Evolutionary conservation across 768 basidiomycete species (phyloP), one percentile per base, ranked within the genome.

Genomic region (Phanerochaete carnosa): DNA sequence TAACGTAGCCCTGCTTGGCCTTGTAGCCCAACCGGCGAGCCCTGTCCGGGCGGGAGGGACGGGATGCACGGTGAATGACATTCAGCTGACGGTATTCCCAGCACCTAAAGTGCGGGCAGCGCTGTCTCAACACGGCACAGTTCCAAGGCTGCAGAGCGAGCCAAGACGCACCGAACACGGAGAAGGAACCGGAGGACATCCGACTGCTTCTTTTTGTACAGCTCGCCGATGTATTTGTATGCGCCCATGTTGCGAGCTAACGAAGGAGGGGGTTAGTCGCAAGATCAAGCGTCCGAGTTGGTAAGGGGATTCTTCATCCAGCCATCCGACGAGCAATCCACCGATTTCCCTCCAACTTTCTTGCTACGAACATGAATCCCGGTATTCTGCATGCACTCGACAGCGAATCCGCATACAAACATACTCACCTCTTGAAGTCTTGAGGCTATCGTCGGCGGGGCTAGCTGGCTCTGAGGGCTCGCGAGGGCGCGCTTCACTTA

Each of bases 51-150:
- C 97, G 92, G 50, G 96, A 98, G 50, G 97, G 96, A 63, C 96
- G 92, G 65, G 95, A 95, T 49, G 95, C 96, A 69, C 97, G 92
- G 82, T 98, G 96, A 74, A 98, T 92, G 67, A 99, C 94, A 70
- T 97, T 94, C 71, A 98, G 80, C 76, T 99, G 97, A 67, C 97
- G 92, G 81, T 95, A 97, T 74, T 98, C 95, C 95, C 95, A 97
- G 86, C 94, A 96, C 69, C 92, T 94, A 58, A 5, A 63, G 28
- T 22, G 50, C n/a, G 25, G n/a, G 50, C n/a, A 35, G 25, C 11
- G 16, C n/a, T 29, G n/a, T 26, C 25, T 49, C 33, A 57, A 37
- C 28, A 33, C 22, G 23, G 28, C 23, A 26, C 23, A 25, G 4
- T 22, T 25, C 43, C 19, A 3, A n/a, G 23, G 25, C 23, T 22